Evolutionary conservation across 768 basidiomycete genomes (phyloP), one percentile per base, ranked within the genome.

Genomic region (Russula olivacea): DNA sequence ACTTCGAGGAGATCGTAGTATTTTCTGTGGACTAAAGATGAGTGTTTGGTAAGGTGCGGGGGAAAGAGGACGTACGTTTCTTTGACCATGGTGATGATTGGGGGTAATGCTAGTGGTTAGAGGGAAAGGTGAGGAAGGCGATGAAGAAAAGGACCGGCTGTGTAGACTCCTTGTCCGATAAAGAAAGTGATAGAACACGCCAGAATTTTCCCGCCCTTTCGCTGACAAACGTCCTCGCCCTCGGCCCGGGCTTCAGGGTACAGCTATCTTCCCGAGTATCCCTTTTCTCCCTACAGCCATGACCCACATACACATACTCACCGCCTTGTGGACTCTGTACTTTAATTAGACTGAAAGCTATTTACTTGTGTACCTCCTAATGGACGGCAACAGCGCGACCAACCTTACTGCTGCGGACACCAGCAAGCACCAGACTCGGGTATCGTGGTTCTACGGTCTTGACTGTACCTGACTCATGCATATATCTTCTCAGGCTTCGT

Each of bases 1-100:
- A 91, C 93, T 68, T 95, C 94, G 54, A 98, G 85, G 64, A 97
- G 83, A 76, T 97, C 93, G 77, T 98, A 93, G 74, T 82, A 92
- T 84, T 93, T 89, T 70, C 91, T 93, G 74, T 28, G 52, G 21
- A 36, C 49, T 2, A 23, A 12, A 25, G 56, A 58, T 66, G 58
- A 61, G 59, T 21, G 63, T 47, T 45, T 59, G 19, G 17, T 21
- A 1, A 15, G 23, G 14, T 58, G 21, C 11, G 4, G 7, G n/a
- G n/a, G 15, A 25, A 28, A 45, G 52, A 64, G 52, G 23, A 76
- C 79, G 19, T 69, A 87, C 86, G 80, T 83, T 82, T 88, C 87
- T 76, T 78, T 83, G 68, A 88, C 87, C 87, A 88, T 88, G 68
- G 66, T 73, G 64, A 49, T 47, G 55, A 25, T 53, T 7, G 28